A percentile compares a stretch with the other conserved stretches of the same genome.
phyloP scores from a whole-genome alignment of 2,329 filamentous ascomycete genomes.

The Pyricularia sp. region DNA sequence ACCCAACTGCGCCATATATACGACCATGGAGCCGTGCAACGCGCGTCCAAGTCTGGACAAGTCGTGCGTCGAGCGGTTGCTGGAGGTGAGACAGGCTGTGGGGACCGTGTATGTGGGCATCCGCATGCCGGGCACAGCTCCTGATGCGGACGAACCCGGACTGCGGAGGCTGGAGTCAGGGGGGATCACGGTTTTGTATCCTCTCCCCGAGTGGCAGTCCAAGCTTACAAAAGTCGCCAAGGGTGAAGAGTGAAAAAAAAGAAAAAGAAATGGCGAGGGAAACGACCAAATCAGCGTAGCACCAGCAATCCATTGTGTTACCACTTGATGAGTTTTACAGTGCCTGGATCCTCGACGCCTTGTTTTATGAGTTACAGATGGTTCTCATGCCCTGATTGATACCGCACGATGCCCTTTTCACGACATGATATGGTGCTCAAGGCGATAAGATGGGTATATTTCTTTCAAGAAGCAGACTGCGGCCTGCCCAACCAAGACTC shows the following conservation, averaged over 20 bases:
- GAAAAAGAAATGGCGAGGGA: not conserved
- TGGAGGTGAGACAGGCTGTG: conserved; percentile 6
- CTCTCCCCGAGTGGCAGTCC: not conserved
- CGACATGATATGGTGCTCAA: not conserved
- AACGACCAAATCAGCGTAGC: not conserved
- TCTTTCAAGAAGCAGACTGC: not conserved
- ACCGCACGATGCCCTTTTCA: not conserved
- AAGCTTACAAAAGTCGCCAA: not conserved
- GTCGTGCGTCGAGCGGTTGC: conserved; percentile 7
- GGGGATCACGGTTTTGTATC: not conserved
- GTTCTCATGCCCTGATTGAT: not conserved
- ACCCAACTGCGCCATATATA: conserved; percentile 26
- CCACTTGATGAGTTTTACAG: not conserved
- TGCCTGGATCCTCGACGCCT: not conserved
- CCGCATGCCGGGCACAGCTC: conserved; percentile 5
- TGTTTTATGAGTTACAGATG: not conserved
- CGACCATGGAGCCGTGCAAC: conserved; percentile 32
- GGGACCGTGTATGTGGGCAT: conserved; percentile 9
- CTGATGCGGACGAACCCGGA: conserved; percentile 1
- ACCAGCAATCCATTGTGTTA: not conserved
- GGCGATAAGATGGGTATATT: not conserved
- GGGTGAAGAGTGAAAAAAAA: not conserved
- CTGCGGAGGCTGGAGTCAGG: not conserved
- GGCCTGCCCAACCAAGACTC: not conserved
- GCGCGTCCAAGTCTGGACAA: conserved; percentile 25